phyloP scores from a whole-genome alignment of 768 basidiomycete species.

The Phylloporus sp. region DNA sequence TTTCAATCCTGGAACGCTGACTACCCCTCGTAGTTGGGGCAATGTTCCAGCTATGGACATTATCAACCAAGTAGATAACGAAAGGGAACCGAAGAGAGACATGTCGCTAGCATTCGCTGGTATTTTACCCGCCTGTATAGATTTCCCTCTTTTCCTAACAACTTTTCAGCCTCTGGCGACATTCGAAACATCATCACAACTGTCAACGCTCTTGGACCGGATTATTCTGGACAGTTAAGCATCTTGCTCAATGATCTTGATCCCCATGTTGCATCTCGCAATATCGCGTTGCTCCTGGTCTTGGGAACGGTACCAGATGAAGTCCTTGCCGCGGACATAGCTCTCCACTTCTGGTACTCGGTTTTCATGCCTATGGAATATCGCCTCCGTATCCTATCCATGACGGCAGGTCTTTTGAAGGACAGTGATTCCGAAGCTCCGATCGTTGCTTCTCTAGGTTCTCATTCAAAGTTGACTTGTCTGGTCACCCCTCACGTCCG shows the following conservation, averaged over 20 bases:
- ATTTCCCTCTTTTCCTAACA: background rate
- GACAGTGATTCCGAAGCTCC: background rate
- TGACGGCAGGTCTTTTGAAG: conserved; percentile 19
- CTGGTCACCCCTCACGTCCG: conserved; percentile 3
- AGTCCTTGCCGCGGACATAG: conserved; percentile 37
- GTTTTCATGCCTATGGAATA: conserved; percentile 37
- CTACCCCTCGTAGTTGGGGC: conserved; percentile 25
- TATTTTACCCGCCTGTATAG: conserved; percentile 1
- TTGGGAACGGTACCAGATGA: conserved; percentile 35
- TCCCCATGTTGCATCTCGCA: conserved; percentile 33
- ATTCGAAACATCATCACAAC: conserved; percentile 42
- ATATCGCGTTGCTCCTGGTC: conserved; percentile 40
- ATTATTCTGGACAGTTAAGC: conserved; percentile 38
- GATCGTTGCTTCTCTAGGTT: conserved; percentile 9
- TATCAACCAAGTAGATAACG: conserved; percentile 25
- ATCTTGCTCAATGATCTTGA: conserved; percentile 42
- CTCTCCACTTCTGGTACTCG: conserved; percentile 50
- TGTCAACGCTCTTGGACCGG: conserved; percentile 39
- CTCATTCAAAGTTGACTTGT: conserved; percentile 17
- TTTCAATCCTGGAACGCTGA: background rate
- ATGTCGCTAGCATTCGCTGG: conserved; percentile 26
- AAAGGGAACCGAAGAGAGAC: conserved; percentile 13
- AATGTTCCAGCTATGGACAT: conserved; percentile 35
- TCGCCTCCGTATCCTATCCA: conserved; percentile 15
- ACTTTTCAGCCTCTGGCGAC: conserved; percentile 44